These are phyloP conservation scores for Aspergillus luchuensis DNA, from an alignment of 2,329 filamentous ascomycete genomes.

Conservation along the genomic window DNA sequence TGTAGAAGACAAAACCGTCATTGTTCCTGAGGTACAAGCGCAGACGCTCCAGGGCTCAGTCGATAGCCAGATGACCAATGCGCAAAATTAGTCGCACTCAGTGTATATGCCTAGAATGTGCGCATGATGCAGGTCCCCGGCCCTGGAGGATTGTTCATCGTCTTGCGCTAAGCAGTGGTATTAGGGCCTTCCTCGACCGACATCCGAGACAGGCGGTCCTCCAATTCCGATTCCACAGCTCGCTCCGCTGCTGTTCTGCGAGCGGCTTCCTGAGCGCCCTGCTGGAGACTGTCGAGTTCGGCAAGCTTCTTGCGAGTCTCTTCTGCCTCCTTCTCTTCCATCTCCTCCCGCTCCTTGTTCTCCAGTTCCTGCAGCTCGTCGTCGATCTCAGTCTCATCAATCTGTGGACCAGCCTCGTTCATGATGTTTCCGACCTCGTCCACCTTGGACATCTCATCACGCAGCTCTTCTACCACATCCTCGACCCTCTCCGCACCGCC, in stretches of 20 bases:
- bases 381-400: constrained; percentile 84
- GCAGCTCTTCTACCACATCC: constrained; percentile 70
- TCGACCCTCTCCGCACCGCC: constrained; percentile 77
- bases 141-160: background rate
- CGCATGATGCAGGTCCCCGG: background rate
- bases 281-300: constrained; percentile 46
- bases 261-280: constrained; percentile 45
- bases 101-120: background rate
- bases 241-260: constrained; percentile 30
- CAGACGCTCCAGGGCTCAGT: constrained; percentile 8
- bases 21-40: constrained; percentile 9
- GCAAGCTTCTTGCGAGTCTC: constrained; percentile 54
- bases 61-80: constrained; percentile 12
- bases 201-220: constrained; percentile 45
- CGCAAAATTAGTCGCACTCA: constrained; percentile 4
- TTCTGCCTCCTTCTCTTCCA: constrained; percentile 52
- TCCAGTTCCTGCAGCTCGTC: constrained; percentile 82
- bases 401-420: constrained; percentile 59
- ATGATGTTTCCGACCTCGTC: constrained; percentile 82
- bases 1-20: constrained; percentile 6
- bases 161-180: constrained; percentile 25
- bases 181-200: constrained; percentile 40
- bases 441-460: constrained; percentile 76
- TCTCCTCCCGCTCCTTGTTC: constrained; percentile 54
- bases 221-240: constrained; percentile 35